Conservation (phyloP, 805 yeast genomes). For the Sugiyamaella floridensis region DNA sequence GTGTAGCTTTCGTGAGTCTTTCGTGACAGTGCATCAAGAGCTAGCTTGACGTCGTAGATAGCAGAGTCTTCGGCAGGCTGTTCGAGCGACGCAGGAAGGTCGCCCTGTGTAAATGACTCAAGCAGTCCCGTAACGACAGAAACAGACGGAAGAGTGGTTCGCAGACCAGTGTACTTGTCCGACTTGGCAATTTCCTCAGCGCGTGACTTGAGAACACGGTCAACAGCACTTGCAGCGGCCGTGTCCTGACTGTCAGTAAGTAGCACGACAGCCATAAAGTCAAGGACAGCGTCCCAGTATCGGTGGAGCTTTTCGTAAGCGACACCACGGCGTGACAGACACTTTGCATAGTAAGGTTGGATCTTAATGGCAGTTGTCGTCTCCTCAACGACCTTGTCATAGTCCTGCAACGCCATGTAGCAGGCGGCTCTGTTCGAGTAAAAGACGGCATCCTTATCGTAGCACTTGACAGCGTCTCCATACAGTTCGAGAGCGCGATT, state of each 20-base stretch:
- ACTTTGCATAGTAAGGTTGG: slow-evolving; percentile 87
- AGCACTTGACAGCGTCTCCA: slow-evolving; percentile 66
- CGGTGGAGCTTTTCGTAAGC: slow-evolving; percentile 79
- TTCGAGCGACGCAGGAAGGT: slow-evolving; percentile 38
- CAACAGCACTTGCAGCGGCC: slow-evolving; percentile 71
- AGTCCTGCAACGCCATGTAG: slow-evolving; percentile 72
- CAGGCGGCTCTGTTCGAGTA: slow-evolving; percentile 97
- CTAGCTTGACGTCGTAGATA: slow-evolving; percentile 59
- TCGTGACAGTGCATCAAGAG: slow-evolving; percentile 48
- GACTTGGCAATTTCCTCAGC: slow-evolving; percentile 62
- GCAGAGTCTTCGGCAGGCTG: slow-evolving; percentile 52
- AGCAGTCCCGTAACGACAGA: slow-evolving; percentile 73
- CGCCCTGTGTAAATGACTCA: slow-evolving; percentile 68
- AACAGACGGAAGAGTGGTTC: slow-evolving; percentile 66
- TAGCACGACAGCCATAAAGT: slow-evolving; percentile 81
- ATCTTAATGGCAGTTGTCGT: slow-evolving; percentile 78
- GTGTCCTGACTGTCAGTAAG: slow-evolving; percentile 77
- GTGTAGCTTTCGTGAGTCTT: slow-evolving; percentile 51
- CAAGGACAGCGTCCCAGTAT: slow-evolving; percentile 82
- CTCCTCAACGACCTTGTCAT: slow-evolving; percentile 80
- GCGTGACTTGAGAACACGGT: slow-evolving; percentile 75
- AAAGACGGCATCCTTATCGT: slow-evolving; percentile 71
- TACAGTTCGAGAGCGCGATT: slow-evolving; percentile 75
- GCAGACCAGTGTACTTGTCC: slow-evolving; percentile 46
- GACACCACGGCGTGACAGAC: slow-evolving; percentile 85